phyloP scores from a whole-genome alignment of 2,329 filamentous ascomycete genomes.

The Samsoniella hepiali region DNA sequence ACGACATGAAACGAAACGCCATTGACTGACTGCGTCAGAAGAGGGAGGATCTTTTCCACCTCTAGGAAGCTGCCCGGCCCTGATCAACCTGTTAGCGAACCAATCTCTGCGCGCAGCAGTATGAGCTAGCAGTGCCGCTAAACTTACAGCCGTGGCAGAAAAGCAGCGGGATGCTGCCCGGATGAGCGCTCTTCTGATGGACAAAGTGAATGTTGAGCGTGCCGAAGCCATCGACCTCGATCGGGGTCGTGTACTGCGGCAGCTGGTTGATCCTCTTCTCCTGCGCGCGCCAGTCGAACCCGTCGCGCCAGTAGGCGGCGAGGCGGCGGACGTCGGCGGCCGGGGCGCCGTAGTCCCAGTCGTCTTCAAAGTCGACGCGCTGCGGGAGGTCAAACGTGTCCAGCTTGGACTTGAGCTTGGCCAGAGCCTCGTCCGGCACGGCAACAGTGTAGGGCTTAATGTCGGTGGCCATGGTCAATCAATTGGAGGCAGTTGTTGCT shows the following conservation, averaged over 20 bases:
- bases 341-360: constrained; percentile 26
- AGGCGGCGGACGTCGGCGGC: constrained; percentile 29
- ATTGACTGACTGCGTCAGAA: constrained; percentile 35
- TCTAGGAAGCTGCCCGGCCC: constrained; percentile 69
- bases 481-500: background rate
- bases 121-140: background rate
- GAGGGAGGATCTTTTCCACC: constrained; percentile 57
- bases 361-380: constrained; percentile 19
- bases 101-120: too few species aligned
- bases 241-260: constrained; percentile 49
- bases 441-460: constrained; percentile 31
- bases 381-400: constrained; percentile 23
- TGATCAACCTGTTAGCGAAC: constrained; percentile 12
- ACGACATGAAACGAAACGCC: constrained; percentile 52
- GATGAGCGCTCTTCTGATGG: constrained; percentile 47
- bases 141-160: constrained; percentile 38
- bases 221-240: constrained; percentile 53
- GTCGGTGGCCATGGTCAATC: constrained; percentile 9
- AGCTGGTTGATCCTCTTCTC: constrained; percentile 55
- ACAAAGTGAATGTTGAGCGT: constrained; percentile 59
- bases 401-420: constrained; percentile 27
- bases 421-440: constrained; percentile 26
- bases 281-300: constrained; percentile 56
- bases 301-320: constrained; percentile 30
- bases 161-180: constrained; percentile 56